Evolutionary conservation across 495 filamentous ascomycete genomes (phyloP).

Genomic region (Aspergillus biplanus): DNA sequence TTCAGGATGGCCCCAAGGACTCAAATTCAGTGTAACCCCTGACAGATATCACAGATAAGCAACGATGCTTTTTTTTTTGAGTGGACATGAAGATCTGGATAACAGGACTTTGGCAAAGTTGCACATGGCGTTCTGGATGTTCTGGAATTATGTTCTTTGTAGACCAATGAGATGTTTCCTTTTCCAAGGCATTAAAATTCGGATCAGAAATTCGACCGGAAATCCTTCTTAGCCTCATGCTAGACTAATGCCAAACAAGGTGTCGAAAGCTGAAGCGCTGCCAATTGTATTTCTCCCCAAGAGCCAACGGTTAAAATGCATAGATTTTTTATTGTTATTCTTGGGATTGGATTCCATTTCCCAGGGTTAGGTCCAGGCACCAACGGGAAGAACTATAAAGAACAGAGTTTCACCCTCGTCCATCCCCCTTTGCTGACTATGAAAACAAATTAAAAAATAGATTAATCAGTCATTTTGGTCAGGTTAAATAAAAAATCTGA

Average conservation of each 20-base stretch:
- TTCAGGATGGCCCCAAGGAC: conserved; percentile 1
- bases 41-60: conserved; percentile 16
- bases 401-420: conserved; percentile 3
- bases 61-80: neutral
- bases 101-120: neutral
- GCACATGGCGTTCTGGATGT: conserved; percentile 19
- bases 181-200: conserved; percentile 5
- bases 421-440: neutral
- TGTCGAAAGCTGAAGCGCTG: neutral
- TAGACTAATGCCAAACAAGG: neutral
- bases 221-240: neutral
- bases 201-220: neutral
- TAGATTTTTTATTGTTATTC: neutral
- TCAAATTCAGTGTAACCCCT: conserved; percentile 14
- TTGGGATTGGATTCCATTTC: neutral
- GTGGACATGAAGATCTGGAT: neutral
- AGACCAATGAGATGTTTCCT: conserved; percentile 10
- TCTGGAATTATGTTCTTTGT: neutral
- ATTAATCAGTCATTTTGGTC: neutral
- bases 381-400: neutral
- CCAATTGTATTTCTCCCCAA: neutral
- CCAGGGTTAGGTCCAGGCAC: neutral
- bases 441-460: neutral
- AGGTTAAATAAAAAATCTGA: too few species aligned
- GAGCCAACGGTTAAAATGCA: conserved; percentile 24